Evolutionary conservation across 2,329 filamentous ascomycete species (phyloP), one percentile per base, ranked within the genome.

Genomic region (Fusarium globosum): DNA sequence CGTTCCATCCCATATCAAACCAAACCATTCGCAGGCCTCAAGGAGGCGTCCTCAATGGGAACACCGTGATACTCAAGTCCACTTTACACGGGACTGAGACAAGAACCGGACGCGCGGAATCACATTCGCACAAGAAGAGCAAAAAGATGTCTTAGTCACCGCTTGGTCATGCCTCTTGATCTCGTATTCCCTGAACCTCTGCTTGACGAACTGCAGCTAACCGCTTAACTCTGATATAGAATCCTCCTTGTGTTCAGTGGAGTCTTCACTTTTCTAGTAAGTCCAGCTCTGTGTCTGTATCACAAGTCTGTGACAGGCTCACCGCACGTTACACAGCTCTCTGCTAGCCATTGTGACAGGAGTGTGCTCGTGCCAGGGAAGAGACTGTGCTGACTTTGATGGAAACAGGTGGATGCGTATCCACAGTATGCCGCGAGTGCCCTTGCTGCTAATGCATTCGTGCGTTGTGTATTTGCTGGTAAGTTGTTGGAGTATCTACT

Each of bases 241-340:
- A 92, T 90, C 61, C 88, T 97, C 68, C 88, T 97, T 65, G 90
- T 93, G 36, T 98, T 94, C 82, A 92, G 90, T 64, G 94, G 94
- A 59, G 90, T 97, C 74, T 97, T 97, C 82, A 97, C 94, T 18
- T 97, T 97, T 83, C 85, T 97, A 72, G 94, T 96, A 81, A 83
- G 86, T 85, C 49, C n/a, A 30, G 28, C 26, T 55, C 41, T 55
- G 23, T 55, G 35, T n/a, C 14, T 36, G 23, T 68, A 41, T 55
- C 61, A 66, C 61, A 67, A 72, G 51, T 36, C n/a, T 46, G 38
- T 63, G 65, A 64, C 62, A 63, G 52, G 48, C 49, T 56, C 65
- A 73, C 65, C 51, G 61, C 52, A 65, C 45, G 72, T 61, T 58
- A 56, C 65, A 65, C 65, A 15, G 26, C 58, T 61, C 51, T 43